Base-by-base conservation (phyloP, 169 alveolate species). In the Amoebophrya sp. region DNA sequence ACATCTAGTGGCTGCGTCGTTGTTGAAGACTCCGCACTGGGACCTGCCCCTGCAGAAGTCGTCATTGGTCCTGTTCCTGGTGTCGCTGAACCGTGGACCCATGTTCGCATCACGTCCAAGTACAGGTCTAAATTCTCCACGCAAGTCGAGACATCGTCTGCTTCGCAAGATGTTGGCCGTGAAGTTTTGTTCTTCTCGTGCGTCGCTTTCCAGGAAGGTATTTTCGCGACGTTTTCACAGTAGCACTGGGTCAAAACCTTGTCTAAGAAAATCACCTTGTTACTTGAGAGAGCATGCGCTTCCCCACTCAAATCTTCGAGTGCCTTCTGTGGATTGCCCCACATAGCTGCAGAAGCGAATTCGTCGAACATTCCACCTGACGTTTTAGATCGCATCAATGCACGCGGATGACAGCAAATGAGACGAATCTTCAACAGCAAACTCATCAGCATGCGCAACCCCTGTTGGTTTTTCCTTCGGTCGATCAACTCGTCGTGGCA, bases 371-470 rank as follows among this genome's bases (percentile, higher is more conserved):
- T 14, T 26, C 40, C 89, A 18, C 2, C 24, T 36, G 95, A 92
- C 76, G 96, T 95, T 90, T 96, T 97, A 6, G 91, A 95, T 90
- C 91, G 96, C 98, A 23, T 95, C 93, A 96, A 93, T 2, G 98
- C 98, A 54, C 97, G 92, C 23, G 98, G 98, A 93, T 96, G 98
- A 36, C 97, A 97, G 93, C 98, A 96, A 55, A 96, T 94, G 65
- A 97, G 96, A 36, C 98, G 95, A 98, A 97, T 97, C 94, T 97
- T 97, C 90, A 97, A 96, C 92, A 97, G 98, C 83, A 96, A 92
- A 2, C 98, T 98, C 83, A 97, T 93, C 93, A 97, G 93, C 94
- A 96, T 96, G 92, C 97, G 95, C 89, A 94, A 95, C 76, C 96
- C 94, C 78, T 26, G 89, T n/a, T 96, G 98, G 92, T 40, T 77